phyloP scores from a whole-genome alignment of 179 eudicot species.

The Corrigiola litoralis region DNA sequence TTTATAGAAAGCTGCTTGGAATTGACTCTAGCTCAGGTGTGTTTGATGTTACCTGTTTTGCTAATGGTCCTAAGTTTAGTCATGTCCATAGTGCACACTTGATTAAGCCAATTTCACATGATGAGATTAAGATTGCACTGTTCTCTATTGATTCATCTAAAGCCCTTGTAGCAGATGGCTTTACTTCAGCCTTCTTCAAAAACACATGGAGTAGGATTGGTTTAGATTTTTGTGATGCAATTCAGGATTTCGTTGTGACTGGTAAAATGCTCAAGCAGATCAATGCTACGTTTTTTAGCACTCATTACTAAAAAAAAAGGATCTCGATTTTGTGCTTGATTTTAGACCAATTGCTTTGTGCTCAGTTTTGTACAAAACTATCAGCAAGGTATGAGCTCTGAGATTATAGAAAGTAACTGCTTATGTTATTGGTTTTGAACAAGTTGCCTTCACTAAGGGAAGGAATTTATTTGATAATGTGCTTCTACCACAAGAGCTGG shows the following conservation, averaged over 20 bases:
- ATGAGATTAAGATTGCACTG: background rate
- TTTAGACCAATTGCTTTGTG: background rate
- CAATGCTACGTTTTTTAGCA: background rate
- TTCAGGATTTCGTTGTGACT: background rate
- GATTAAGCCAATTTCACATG: fast-evolving
- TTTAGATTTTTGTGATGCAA: background rate
- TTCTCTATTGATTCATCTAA: background rate
- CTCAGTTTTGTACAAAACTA: background rate
- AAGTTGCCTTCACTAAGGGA: background rate
- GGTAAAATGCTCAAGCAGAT: background rate
- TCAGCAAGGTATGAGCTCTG: background rate
- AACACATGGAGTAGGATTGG: background rate
- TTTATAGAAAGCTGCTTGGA: background rate
- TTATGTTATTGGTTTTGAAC: background rate
- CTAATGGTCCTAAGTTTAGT: background rate
- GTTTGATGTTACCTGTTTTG: background rate
- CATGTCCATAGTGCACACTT: background rate
- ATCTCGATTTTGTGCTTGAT: background rate
- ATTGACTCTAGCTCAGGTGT: background rate
- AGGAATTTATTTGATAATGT: background rate
- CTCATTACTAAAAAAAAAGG: background rate
- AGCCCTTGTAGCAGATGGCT: background rate
- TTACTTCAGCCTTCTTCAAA: background rate
- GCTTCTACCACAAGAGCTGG: background rate
- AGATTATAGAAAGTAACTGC: background rate